These are phyloP conservation scores for Recurvomyces mirabilis DNA, from an alignment of 495 filamentous ascomycete genomes.

Conservation along the genomic window DNA sequence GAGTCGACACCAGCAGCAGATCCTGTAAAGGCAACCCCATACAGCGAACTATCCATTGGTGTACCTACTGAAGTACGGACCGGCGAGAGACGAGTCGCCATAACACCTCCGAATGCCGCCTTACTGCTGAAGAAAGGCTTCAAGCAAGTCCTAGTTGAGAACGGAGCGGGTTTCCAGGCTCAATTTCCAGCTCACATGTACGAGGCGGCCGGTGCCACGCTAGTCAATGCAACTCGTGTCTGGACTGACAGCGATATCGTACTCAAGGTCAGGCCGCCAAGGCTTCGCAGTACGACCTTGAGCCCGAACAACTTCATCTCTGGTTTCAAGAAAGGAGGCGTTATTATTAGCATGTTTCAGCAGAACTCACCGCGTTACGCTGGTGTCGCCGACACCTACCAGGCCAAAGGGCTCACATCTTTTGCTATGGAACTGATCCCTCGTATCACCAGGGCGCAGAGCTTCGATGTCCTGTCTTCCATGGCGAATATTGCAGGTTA, in stretches of 20 bases:
- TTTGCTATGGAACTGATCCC: conserved; percentile 84
- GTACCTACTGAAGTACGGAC: conserved; percentile 49
- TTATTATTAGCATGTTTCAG: conserved; percentile 20
- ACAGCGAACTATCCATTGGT: conserved; percentile 55
- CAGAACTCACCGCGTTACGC: conserved; percentile 16
- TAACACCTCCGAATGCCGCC: conserved; percentile 68
- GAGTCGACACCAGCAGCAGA: not conserved
- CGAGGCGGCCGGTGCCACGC: conserved; percentile 56
- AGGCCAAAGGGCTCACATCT: conserved; percentile 34
- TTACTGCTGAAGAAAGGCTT: conserved; percentile 72
- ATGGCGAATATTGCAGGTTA: conserved; percentile 87
- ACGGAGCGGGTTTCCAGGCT: conserved; percentile 60
- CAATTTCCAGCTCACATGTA: conserved; percentile 64
- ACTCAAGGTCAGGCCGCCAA: conserved; percentile 63
- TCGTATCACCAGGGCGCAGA: conserved; percentile 68
- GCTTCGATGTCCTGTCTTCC: conserved; percentile 69
- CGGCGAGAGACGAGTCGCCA: conserved; percentile 65
- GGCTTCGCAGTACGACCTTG: conserved; percentile 10
- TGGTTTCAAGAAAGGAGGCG: conserved; percentile 18
- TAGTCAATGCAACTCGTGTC: conserved; percentile 50
- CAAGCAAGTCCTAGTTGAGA: conserved; percentile 58
- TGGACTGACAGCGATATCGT: conserved; percentile 64
- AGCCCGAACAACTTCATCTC: conserved; percentile 20
- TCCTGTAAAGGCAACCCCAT: conserved; percentile 42
- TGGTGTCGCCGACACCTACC: conserved; percentile 11